Percentiles rank a stretch among this genome's conserved stretches.
Evolutionary conservation across 371 early-diverging fungal genomes (phyloP).

Genomic region (Mortierella sp.): DNA sequence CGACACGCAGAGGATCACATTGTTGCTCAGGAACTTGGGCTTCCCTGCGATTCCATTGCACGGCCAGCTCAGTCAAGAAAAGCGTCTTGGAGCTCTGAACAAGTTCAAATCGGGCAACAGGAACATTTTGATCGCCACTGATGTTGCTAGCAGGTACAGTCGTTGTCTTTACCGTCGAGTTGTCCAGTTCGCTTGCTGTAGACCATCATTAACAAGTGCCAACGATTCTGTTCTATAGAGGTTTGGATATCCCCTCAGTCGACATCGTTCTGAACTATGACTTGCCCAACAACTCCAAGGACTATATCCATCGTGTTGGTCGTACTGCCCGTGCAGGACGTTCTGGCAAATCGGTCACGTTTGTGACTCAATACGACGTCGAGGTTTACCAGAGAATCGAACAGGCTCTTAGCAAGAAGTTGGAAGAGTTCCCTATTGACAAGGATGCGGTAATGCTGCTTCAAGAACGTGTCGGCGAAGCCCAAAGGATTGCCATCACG

Average conservation of each 20-base stretch:
- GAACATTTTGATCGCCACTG: constrained; percentile 94
- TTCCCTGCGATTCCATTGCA: constrained; percentile 92
- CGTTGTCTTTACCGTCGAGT: not conserved
- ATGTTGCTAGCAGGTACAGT: constrained; percentile 91
- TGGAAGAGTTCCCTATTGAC: constrained; percentile 82
- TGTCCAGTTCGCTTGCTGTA: not conserved
- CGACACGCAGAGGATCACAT: constrained; percentile 83
- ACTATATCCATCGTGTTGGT: constrained; percentile 99
- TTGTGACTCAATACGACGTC: constrained; percentile 96
- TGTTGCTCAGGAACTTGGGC: constrained; percentile 89
- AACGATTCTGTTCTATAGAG: constrained; percentile 65
- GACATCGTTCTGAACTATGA: constrained; percentile 97
- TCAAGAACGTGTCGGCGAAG: constrained; percentile 94
- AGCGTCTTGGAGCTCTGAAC: constrained; percentile 90
- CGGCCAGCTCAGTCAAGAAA: constrained; percentile 92
- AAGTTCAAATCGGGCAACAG: constrained; percentile 92
- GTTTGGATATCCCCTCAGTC: constrained; percentile 98
- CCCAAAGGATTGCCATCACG: constrained; percentile 82
- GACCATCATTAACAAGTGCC: not conserved
- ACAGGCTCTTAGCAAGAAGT: constrained; percentile 86
- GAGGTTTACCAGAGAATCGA: constrained; percentile 90
- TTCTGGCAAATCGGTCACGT: constrained; percentile 90
- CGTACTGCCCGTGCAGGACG: constrained; percentile 98
- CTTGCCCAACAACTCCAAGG: constrained; percentile 97
- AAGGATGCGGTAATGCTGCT: constrained; percentile 89